Conservation (phyloP, 2,329 filamentous ascomycete genomes). For the Calonectria pauciramosa region DNA sequence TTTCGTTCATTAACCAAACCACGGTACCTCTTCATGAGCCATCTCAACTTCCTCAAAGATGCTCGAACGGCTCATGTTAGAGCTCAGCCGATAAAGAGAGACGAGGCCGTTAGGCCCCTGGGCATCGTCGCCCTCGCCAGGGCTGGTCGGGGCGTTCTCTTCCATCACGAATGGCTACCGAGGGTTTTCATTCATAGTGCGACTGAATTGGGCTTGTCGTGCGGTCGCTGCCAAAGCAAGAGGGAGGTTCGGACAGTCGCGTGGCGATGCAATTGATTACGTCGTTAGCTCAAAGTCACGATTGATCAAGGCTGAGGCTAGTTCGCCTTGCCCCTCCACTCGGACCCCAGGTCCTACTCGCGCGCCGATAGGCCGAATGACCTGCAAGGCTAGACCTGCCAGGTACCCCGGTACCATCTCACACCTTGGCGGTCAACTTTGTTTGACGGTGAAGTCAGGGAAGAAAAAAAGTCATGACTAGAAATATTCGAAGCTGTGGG, state of each 20-base stretch:
- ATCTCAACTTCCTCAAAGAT: conserved; percentile 98
- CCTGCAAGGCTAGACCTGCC: conserved; percentile 23
- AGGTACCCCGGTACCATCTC: conserved; percentile 1
- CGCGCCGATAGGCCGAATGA: conserved; percentile 8
- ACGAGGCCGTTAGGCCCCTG: conserved; percentile 39
- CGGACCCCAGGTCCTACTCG: background rate
- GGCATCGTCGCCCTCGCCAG: conserved; percentile 36
- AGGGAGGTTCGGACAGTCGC: background rate
- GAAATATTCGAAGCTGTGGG: background rate
- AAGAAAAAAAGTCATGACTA: background rate
- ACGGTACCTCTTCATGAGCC: conserved; percentile 89
- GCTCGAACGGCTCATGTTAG: conserved; percentile 81
- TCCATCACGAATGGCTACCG: conserved; percentile 44
- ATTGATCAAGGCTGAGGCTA: conserved; percentile 40
- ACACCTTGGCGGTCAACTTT: conserved; percentile 15
- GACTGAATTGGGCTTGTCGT: conserved; percentile 13
- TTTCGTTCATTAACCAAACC: background rate
- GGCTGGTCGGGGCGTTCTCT: conserved; percentile 41
- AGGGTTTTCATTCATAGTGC: conserved; percentile 34
- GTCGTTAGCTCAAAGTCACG: conserved; percentile 35
- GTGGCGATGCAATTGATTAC: conserved; percentile 41
- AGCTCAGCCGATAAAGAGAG: conserved; percentile 73
- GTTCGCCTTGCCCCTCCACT: conserved; percentile 33
- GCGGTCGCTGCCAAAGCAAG: background rate
- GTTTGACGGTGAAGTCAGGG: background rate